Evolutionary conservation across 345 rosid species (phyloP), one percentile per base, ranked within the genome.

Genomic region (Dovyalis caffra): DNA sequence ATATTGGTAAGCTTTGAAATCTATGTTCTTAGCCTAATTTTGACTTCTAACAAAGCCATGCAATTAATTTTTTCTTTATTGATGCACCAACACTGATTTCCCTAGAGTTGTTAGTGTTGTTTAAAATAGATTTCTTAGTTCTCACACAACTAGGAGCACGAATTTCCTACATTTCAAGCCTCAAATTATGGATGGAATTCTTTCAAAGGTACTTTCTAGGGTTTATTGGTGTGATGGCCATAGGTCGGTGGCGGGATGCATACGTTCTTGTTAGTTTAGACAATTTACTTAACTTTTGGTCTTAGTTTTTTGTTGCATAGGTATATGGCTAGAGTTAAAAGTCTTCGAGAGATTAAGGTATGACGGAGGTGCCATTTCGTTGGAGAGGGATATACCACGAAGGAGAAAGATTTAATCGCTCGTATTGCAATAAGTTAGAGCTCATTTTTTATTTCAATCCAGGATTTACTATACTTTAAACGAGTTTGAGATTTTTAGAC

Each of bases 81-180:
- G 61, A 56, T 56, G 14, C 61, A 56, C 61, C 61, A 9, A 56
- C 25, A 56, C 61, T n/a, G 61, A 56, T 56, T 56, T 56, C 61
- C 61, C 33, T 3, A 16, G 57, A 25, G 61, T 56, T 23, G 61
- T 89, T 3, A 76, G 85, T 32, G 94, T 91, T 60, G 82, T 90
- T 78, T 83, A 81, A 25, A 86, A 91, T 83, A 85, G 77, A 66
- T 70, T 76, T 74, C 84, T 84, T 85, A 84, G 61, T 69, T 77
- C 89, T 65, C 86, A 82, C 61, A 92, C 97, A 29, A 89, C 93
- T n/a, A 86, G 91, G 81, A 80, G 89, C 64, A 85, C 79, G 88
- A 91, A 89, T 73, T 88, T 83, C 77, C 81, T 89, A 64, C 89
- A 89, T 71, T 85, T 90, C 49, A 72, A 79, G 76, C 78, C 77